phyloP scores from a whole-genome alignment of 2,329 filamentous ascomycete species.

The Diaporthe sp. region DNA sequence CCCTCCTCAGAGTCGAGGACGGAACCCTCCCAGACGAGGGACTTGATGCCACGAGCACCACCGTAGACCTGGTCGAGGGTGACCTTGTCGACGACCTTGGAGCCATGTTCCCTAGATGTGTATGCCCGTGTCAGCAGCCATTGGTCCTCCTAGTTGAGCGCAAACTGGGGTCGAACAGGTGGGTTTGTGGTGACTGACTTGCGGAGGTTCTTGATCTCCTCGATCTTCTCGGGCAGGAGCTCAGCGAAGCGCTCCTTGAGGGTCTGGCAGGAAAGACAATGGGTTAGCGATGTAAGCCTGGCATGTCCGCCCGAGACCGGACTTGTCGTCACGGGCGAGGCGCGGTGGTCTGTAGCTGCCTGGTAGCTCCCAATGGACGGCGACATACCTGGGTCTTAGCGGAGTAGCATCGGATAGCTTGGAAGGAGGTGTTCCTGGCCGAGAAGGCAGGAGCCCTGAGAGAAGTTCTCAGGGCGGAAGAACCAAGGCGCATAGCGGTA shows the following conservation, averaged over 20 bases:
- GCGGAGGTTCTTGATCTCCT: slow-evolving; percentile 96
- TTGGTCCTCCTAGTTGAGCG: slow-evolving; percentile 25
- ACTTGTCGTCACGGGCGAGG: neutral
- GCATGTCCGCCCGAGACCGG: neutral
- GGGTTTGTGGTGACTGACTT: slow-evolving; percentile 73
- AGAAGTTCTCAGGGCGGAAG: slow-evolving; percentile 84
- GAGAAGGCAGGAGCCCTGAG: slow-evolving; percentile 76
- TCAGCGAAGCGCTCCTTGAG: slow-evolving; percentile 99
- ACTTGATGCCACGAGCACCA: slow-evolving; percentile 99
- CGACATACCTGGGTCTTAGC: slow-evolving; percentile 85
- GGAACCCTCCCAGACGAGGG: slow-evolving; percentile 98
- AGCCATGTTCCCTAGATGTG: slow-evolving; percentile 83
- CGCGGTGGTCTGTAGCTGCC: neutral
- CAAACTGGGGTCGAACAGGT: slow-evolving; percentile 35
- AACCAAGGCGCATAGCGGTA: slow-evolving; percentile 83
- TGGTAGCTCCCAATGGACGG: neutral
- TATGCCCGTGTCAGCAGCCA: slow-evolving; percentile 44
- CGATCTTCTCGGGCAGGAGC: slow-evolving; percentile 94
- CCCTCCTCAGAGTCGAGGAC: slow-evolving; percentile 99
- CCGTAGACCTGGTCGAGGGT: slow-evolving; percentile 99
- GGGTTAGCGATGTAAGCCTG: slow-evolving; percentile 42
- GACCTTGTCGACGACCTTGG: slow-evolving; percentile 96
- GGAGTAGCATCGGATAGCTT: slow-evolving; percentile 90
- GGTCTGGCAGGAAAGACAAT: slow-evolving; percentile 67
- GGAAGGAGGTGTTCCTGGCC: slow-evolving; percentile 80